These are phyloP conservation scores for Coccomyxa sp. DNA, from an alignment of 139 green algal species.

Conservation along the genomic window DNA sequence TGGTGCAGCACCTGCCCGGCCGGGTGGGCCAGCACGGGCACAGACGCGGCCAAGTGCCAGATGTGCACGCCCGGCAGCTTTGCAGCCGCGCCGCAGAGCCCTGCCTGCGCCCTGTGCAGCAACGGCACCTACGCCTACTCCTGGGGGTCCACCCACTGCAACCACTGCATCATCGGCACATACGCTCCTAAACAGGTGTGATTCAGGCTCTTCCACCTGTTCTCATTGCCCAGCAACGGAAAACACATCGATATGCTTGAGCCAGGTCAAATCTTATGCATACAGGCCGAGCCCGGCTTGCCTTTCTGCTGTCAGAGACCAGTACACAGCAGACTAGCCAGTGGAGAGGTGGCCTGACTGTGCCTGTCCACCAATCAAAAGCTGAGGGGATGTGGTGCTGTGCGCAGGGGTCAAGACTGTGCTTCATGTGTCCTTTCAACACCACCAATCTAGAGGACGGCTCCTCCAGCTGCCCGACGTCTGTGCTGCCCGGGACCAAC, in stretches of 20 bases:
- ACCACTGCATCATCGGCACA: constrained; percentile 47
- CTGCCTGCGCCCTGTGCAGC: constrained; percentile 29
- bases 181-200: constrained; percentile 12
- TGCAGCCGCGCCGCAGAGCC: constrained; percentile 9
- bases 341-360: too few relatives aligned
- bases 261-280: too few relatives aligned
- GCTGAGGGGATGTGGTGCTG: too few relatives aligned
- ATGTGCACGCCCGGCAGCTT: constrained; percentile 42
- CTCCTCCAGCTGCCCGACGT: constrained; percentile 16
- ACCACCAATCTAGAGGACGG: constrained; percentile 40
- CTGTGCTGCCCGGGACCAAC: constrained; percentile 12
- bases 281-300: too few relatives aligned
- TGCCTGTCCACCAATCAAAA: too few relatives aligned
- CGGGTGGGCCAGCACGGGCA: constrained; percentile 30
- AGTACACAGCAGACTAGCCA: too few relatives aligned
- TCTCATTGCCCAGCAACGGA: too few relatives aligned
- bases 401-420: constrained; percentile 24
- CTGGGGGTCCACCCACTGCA: constrained; percentile 47
- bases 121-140: constrained; percentile 37
- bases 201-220: not conserved
- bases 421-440: constrained; percentile 36
- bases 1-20: constrained; percentile 34
- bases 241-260: too few relatives aligned
- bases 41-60: constrained; percentile 29
- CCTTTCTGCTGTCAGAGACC: too few relatives aligned